phyloP scores from a whole-genome alignment of 495 filamentous ascomycete species.

The Geoglossum glabrum region DNA sequence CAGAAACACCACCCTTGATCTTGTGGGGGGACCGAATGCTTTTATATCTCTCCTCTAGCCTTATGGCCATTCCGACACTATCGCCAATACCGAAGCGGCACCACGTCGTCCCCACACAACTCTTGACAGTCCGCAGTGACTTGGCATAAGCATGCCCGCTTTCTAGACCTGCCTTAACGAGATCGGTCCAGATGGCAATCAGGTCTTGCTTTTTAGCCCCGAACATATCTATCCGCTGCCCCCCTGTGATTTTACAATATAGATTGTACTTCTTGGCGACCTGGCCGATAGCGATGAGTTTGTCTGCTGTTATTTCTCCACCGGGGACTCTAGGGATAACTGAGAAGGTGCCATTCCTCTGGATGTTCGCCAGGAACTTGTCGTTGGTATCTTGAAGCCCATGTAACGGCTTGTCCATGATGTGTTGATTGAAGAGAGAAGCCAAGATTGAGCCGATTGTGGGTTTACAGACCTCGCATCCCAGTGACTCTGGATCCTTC shows the following conservation, averaged over 20 bases:
- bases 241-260: constrained; percentile 92
- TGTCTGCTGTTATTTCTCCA: constrained; percentile 84
- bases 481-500: constrained; percentile 50
- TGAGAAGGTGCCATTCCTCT: constrained; percentile 82
- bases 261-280: constrained; percentile 78
- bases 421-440: constrained; percentile 66
- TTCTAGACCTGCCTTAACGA: constrained; percentile 86
- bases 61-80: constrained; percentile 90
- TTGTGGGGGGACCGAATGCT: constrained; percentile 80
- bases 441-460: constrained; percentile 69
- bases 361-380: constrained; percentile 81
- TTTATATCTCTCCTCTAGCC: constrained; percentile 88
- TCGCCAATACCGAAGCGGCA: constrained; percentile 86
- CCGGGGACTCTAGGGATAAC: constrained; percentile 73
- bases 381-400: constrained; percentile 93
- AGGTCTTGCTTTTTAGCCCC: constrained; percentile 86
- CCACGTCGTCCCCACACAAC: constrained; percentile 89
- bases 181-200: constrained; percentile 65
- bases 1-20: constrained; percentile 81
- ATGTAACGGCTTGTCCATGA: constrained; percentile 55
- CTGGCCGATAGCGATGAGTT: constrained; percentile 69
- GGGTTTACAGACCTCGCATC: constrained; percentile 87
- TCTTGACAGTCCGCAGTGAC: constrained; percentile 78
- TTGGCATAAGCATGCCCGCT: constrained; percentile 92
- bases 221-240: constrained; percentile 91